phyloP scores from a whole-genome alignment of 768 basidiomycete species.

The Asterophora lycoperdoides region DNA sequence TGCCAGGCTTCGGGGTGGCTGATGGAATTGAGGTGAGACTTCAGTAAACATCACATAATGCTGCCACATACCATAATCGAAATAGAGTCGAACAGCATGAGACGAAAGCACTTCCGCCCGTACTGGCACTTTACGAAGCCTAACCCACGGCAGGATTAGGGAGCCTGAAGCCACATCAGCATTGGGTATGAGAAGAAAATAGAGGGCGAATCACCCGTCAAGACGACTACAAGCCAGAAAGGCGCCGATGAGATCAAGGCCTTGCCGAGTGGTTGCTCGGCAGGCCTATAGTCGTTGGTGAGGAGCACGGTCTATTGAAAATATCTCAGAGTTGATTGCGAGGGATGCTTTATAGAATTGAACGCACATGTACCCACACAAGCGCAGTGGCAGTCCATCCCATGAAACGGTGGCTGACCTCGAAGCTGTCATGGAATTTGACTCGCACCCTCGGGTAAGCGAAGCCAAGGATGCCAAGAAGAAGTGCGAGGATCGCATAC shows the following conservation, averaged over 20 bases:
- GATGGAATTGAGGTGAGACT: not conserved
- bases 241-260: conserved; percentile 41
- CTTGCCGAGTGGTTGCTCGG: conserved; percentile 34
- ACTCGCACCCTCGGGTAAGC: conserved; percentile 47
- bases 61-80: conserved; percentile 45
- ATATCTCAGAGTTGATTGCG: not conserved
- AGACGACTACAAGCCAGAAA: conserved; percentile 53
- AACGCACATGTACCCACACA: conserved; percentile 37
- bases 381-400: conserved; percentile 44
- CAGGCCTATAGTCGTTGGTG: conserved; percentile 46
- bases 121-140: conserved; percentile 50
- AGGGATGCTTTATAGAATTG: too few relatives aligned
- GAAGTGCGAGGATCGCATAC: conserved; percentile 45
- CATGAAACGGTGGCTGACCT: conserved; percentile 51
- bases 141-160: conserved; percentile 54
- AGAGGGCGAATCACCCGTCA: conserved; percentile 33
- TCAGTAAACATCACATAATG: not conserved
- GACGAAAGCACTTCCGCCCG: conserved; percentile 47
- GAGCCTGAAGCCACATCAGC: conserved; percentile 29
- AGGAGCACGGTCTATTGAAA: conserved; percentile 41
- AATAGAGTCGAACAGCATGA: conserved; percentile 55
- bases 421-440: conserved; percentile 49
- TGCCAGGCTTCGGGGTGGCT: conserved; percentile 44
- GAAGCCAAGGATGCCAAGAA: conserved; percentile 46
- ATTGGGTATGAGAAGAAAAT: not conserved